These are phyloP conservation scores for Ziziphus jujuba DNA, from an alignment of 306 rosid genomes.

Conservation along the genomic window DNA sequence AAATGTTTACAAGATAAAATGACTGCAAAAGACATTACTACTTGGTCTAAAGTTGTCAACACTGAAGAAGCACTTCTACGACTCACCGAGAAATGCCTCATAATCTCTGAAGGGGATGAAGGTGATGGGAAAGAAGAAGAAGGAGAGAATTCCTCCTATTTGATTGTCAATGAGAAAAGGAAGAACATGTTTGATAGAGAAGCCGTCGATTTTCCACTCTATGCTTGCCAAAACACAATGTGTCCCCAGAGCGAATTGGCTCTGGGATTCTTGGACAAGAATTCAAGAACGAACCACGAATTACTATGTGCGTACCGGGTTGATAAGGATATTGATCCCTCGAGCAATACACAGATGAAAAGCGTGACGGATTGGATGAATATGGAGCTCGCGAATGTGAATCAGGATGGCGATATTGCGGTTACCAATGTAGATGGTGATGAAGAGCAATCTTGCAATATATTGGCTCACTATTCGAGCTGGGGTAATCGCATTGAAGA, in stretches of 20 bases:
- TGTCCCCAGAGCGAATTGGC: conserved; percentile 29
- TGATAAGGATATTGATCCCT: too few relatives aligned
- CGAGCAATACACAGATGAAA: not conserved
- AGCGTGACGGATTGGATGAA: conserved; percentile 42
- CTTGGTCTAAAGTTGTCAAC: conserved; percentile 52
- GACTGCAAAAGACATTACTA: conserved; percentile 46
- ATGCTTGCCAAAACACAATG: conserved; percentile 21
- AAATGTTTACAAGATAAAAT: conserved; percentile 57
- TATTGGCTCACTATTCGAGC: conserved; percentile 18
- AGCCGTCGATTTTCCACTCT: not conserved
- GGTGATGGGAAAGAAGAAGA: conserved; percentile 4
- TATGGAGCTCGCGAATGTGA: conserved; percentile 30
- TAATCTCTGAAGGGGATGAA: conserved; percentile 16
- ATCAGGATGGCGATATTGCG: not conserved
- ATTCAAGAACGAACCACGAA: conserved; percentile 37
- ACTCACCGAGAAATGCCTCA: conserved; percentile 28
- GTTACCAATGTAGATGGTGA: too few relatives aligned
- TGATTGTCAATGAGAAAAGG: conserved; percentile 25
- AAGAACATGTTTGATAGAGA: conserved; percentile 26
- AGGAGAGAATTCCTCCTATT: not conserved
- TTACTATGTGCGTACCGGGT: conserved; percentile 7
- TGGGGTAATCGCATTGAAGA: conserved; percentile 32
- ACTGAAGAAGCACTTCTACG: conserved; percentile 42
- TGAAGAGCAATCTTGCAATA: too few relatives aligned
- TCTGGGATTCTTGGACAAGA: conserved; percentile 30